Conservation (phyloP, 805 yeast species). For the Komagataella mondaviorum region DNA sequence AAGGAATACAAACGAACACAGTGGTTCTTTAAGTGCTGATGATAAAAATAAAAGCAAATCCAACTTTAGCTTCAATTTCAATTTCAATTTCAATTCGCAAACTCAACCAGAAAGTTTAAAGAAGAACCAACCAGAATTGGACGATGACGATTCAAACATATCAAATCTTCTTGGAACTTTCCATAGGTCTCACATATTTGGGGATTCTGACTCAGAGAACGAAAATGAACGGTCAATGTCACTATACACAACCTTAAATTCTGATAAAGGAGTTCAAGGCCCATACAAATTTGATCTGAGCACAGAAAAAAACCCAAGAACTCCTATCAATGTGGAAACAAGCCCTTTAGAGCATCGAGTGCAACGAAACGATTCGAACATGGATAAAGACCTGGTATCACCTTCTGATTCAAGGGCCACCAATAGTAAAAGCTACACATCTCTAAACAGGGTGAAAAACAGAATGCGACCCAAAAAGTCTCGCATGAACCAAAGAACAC, state of each 20-base stretch:
- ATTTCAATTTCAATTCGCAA: background rate
- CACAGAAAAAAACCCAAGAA: background rate
- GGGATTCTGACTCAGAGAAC: conserved; percentile 16
- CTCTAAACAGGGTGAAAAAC: background rate
- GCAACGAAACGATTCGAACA: background rate
- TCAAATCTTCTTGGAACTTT: background rate
- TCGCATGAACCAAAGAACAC: background rate
- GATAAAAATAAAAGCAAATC: background rate
- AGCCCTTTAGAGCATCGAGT: background rate
- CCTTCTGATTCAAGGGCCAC: background rate
- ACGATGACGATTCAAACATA: background rate
- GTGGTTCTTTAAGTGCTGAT: background rate
- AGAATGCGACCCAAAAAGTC: background rate
- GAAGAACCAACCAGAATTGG: background rate
- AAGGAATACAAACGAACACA: background rate
- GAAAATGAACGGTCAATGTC: conserved; percentile 67
- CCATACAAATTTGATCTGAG: background rate
- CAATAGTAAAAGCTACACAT: background rate
- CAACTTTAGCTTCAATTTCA: background rate
- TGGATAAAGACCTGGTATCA: background rate
- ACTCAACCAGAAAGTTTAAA: background rate
- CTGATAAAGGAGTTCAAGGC: conserved; percentile 8
- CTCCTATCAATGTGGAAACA: background rate
- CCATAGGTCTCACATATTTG: background rate
- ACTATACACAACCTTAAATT: conserved; percentile 39